Base-by-base conservation (phyloP, 176 grass and related monocot species). In the Carex myosuroides region DNA sequence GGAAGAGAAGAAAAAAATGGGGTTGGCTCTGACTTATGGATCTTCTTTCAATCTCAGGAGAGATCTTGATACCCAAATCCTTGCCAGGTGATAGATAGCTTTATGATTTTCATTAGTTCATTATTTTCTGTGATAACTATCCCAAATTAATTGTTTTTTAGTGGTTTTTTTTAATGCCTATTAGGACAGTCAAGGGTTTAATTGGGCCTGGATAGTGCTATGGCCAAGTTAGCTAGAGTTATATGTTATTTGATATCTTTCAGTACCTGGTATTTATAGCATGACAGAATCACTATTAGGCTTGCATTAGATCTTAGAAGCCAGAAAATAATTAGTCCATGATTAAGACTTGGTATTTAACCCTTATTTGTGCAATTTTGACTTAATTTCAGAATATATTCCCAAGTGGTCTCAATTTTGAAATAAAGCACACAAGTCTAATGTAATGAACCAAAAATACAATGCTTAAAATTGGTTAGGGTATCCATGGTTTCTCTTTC, bases 1-100 rank as follows among this genome's bases (percentile, higher is more conserved):
- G 81, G 81, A 79, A 70, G 79, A 89, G 70, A 86, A 89, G 88
- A 89, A 86, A 65, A 71, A 70, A 79, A 83, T 70, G 54, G 88
- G 80, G 17, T 79, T 86, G 71, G 74, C 85, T 52, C 80, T 86
- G 22, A 79, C 79, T 63, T 86, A 89, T 20, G 88, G 88, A 84
- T 86, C 88, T 5, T 85, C 84, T 32, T 86, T 89, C 60, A 89
- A 89, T 86, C 70, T 89, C 26, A 86, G 84, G 69, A 89, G 39
- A 39, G 88, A 89, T 89, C 79, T 89, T 13, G 88, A 89, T 62
- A 56, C 84, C 6, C 84, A 89, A 76, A 89, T 89, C 32, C 88
- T 89, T 33, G 29, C 84, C 50, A 89, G 79, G 87, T 89, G 42
- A 4, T 35, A 48, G 2, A 85, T 30, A 64, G n/a, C 58, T 64